Conservation (phyloP, 2,329 filamentous ascomycete genomes). For the Pezicula neosporulosa region DNA sequence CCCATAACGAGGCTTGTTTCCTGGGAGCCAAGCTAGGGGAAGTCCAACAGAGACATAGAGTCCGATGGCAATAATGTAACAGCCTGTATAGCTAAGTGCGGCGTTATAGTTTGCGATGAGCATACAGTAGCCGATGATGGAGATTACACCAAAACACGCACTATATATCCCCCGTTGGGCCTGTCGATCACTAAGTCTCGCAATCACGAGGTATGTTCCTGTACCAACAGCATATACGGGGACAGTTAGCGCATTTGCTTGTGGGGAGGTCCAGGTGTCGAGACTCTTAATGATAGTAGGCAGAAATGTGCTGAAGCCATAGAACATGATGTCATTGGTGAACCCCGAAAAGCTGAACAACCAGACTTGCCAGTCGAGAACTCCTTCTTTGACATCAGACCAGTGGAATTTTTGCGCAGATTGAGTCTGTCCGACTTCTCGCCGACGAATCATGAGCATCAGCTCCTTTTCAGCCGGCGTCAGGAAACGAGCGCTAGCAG, state of each 20-base stretch:
- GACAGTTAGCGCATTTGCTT: constrained; percentile 65
- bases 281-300: constrained; percentile 66
- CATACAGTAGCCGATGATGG: constrained; percentile 54
- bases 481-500: constrained; percentile 56
- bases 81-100: constrained; percentile 57
- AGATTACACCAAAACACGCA: constrained; percentile 46
- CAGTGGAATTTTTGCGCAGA: constrained; percentile 52
- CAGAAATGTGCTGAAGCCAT: constrained; percentile 65
- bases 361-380: constrained; percentile 64
- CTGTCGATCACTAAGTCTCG: constrained; percentile 54
- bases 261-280: constrained; percentile 49
- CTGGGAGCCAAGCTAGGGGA: constrained; percentile 37
- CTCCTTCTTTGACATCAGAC: constrained; percentile 52
- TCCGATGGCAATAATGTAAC: constrained; percentile 57
- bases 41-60: constrained; percentile 41
- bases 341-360: constrained; percentile 58
- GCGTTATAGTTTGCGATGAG: constrained; percentile 47
- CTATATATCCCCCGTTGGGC: constrained; percentile 55
- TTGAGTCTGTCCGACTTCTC: constrained; percentile 45
- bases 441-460: constrained; percentile 42
- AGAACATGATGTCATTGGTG: constrained; percentile 61
- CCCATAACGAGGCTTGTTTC: constrained; percentile 57
- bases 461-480: constrained; percentile 47
- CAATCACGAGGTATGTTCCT: constrained; percentile 54
- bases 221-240: constrained; percentile 65